Conservation (phyloP, 139 green algal species). For the Eudorina sp. region DNA sequence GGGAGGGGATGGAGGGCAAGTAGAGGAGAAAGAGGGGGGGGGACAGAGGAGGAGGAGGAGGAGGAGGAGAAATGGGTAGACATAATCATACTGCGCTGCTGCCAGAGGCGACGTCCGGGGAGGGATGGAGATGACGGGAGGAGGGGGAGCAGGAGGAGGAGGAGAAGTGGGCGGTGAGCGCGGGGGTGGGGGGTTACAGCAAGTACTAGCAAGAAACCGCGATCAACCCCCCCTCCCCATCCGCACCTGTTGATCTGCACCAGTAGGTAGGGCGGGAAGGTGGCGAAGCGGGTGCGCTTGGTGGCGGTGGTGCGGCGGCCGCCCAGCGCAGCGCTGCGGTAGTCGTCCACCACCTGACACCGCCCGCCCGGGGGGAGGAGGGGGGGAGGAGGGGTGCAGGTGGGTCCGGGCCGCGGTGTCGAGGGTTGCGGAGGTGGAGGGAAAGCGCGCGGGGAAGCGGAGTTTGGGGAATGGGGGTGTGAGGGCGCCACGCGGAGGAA, state of each 20-base stretch:
- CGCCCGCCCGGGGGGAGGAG: background rate
- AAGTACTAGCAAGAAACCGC: too few relatives aligned
- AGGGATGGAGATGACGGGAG: background rate
- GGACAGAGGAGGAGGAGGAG: background rate
- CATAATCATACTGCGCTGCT: too few relatives aligned
- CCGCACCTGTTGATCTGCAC: slow-evolving; percentile 81
- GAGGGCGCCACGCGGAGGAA: too few relatives aligned
- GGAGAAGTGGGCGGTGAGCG: background rate
- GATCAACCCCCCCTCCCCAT: background rate
- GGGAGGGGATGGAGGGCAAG: background rate
- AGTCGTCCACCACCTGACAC: slow-evolving; percentile 81
- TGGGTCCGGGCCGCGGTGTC: too few relatives aligned
- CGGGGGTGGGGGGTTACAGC: background rate
- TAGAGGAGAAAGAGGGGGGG: background rate
- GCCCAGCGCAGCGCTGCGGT: slow-evolving; percentile 81
- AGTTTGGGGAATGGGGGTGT: too few relatives aligned
- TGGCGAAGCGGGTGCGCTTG: slow-evolving; percentile 80
- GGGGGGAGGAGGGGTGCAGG: too few relatives aligned
- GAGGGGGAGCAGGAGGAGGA: background rate
- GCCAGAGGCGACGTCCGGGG: background rate
- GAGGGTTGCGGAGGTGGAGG: too few relatives aligned
- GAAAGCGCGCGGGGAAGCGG: too few relatives aligned
- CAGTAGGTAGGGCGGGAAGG: slow-evolving; percentile 93
- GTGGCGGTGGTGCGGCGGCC: slow-evolving; percentile 60
- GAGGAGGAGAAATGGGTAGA: background rate